Conservation (phyloP, 2,329 filamentous ascomycete species). For the Cryphonectria japonica region DNA sequence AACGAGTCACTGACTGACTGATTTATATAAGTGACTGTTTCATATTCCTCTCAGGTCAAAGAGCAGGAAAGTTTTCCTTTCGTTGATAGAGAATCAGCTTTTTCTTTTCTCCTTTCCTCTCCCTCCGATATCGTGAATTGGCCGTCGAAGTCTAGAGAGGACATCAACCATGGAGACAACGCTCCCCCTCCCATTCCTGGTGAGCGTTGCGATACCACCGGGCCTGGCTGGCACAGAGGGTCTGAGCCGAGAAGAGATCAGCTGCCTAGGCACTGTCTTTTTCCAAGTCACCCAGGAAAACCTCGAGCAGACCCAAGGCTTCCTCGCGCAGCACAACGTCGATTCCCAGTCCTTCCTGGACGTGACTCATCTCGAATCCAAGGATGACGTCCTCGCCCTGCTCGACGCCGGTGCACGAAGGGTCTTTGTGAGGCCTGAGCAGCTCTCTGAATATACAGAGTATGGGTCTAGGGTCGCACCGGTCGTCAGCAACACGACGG, state of each 20-base stretch:
- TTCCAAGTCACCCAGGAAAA: conserved; percentile 52
- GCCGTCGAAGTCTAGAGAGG: not conserved
- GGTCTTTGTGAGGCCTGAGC: conserved; percentile 76
- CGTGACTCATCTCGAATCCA: conserved; percentile 68
- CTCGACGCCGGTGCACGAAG: conserved; percentile 85
- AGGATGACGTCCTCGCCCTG: conserved; percentile 76
- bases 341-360: conserved; percentile 74
- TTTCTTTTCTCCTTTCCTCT: too few relatives aligned
- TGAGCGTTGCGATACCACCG: conserved; percentile 58
- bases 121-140: conserved; percentile 13
- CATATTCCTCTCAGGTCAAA: not conserved
- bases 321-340: conserved; percentile 54
- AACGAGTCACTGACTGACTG: not conserved
- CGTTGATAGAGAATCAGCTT: not conserved
- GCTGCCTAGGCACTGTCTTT: conserved; percentile 62
- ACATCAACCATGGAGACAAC: conserved; percentile 63
- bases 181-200: conserved; percentile 65
- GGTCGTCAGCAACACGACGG: conserved; percentile 44
- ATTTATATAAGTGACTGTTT: not conserved
- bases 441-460: conserved; percentile 62
- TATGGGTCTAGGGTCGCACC: conserved; percentile 62
- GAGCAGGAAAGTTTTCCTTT: not conserved
- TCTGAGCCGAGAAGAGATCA: conserved; percentile 60
- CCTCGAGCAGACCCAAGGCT: conserved; percentile 48
- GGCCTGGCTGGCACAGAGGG: conserved; percentile 53